phyloP scores from a whole-genome alignment of 257 asterid species.

The Salvia splendens region DNA sequence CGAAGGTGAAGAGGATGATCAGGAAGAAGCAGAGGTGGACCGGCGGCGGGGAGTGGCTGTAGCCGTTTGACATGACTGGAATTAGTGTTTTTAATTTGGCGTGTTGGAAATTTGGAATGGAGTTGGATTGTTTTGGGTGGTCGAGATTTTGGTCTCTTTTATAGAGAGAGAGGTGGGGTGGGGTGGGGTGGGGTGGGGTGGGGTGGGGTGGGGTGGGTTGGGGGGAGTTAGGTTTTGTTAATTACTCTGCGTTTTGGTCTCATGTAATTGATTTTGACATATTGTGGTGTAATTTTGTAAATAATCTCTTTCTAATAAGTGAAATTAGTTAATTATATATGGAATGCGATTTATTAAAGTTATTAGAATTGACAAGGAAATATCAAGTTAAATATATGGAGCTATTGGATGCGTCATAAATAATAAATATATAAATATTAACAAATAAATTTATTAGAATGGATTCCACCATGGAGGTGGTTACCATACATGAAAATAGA shows the following conservation, averaged over 20 bases:
- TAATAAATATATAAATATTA: too few relatives aligned
- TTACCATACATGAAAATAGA: too few relatives aligned
- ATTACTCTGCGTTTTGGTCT: not conserved
- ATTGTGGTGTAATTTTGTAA: not conserved
- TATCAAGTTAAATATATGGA: too few relatives aligned
- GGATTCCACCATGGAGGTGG: too few relatives aligned
- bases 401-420: too few relatives aligned
- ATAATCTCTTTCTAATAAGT: too few relatives aligned
- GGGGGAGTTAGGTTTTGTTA: constrained; percentile 1
- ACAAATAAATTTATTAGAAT: too few relatives aligned
- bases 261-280: too few relatives aligned
- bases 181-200: not conserved
- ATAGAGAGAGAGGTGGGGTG: not conserved
- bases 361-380: too few relatives aligned
- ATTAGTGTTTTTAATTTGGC: constrained; percentile 2
- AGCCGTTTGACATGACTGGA: constrained; percentile 48
- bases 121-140: not conserved
- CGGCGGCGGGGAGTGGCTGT: constrained; percentile 47
- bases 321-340: too few relatives aligned
- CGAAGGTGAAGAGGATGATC: constrained; percentile 55
- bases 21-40: constrained; percentile 78
- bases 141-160: constrained; percentile 18
- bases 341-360: too few relatives aligned
- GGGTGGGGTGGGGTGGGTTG: not conserved
- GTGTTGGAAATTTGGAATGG: constrained; percentile 12